Evolutionary conservation across 768 basidiomycete species (phyloP), one percentile per base, ranked within the genome.

Genomic region (Imleria badia): DNA sequence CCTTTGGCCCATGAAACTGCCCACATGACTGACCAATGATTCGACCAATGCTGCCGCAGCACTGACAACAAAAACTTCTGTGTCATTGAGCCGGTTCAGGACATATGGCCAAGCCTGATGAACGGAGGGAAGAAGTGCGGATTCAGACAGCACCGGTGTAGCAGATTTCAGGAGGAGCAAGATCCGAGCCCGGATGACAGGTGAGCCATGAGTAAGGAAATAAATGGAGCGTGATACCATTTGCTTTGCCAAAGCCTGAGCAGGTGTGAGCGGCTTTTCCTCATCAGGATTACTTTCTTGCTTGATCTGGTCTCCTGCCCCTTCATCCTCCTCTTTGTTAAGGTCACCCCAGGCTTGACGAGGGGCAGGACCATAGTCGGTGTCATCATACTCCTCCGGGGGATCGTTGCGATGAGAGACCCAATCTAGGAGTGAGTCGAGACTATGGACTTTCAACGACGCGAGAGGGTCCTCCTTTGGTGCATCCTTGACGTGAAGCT

Each of bases 21-120:
- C 97, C 26, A 85, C 81, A 60, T 90, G 77, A 35, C 65, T 73
- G 0, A 84, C 81, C 36, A 99, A 76, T 1, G 81, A 72, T 60
- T 90, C 88, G n/a, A 98, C 73, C 41, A 97, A 73, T 5, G 72
- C 73, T 1, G 88, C 85, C 1, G 92, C 86, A 22, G 89, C 87
- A 50, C 81, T 81, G 57, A 94, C 82, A 29, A 98, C 93, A 61
- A 84, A 94, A 1, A 84, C 74, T 65, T 94, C 89, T 0, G 76
- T 41, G 63, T 94, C 91, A 14, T 70, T 66, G 13, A 98, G 76
- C 9, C 96, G 81, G 61, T 93, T 93, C 51, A 98, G 73, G 60
- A 99, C 83, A 69, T 87, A 91, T n/a, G 93, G 92, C 97, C 97
- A 99, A 2, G 91, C 88, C 20, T 81, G 80, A 70, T 98, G 91